These are phyloP conservation scores for Flaveria floridana DNA, from an alignment of 140 eudicot genomes.

Conservation along the genomic window DNA sequence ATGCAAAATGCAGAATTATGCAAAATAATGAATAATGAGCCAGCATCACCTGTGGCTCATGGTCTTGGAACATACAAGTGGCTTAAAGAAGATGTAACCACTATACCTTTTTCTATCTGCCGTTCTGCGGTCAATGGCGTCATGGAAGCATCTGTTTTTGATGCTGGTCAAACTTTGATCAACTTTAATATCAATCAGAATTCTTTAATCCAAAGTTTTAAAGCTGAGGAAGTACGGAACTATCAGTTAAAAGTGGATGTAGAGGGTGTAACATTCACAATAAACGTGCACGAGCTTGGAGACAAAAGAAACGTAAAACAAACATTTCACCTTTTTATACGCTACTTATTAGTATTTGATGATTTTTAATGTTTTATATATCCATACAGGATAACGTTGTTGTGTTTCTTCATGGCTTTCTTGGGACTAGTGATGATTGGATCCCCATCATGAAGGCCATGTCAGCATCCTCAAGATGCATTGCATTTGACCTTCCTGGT, in stretches of 20 bases:
- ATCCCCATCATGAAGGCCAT: slow-evolving; percentile 74
- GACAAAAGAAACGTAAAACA: slow-evolving; percentile 51
- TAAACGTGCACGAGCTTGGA: slow-evolving; percentile 69
- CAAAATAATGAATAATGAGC: slow-evolving; percentile 47
- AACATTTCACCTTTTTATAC: background rate
- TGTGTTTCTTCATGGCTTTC: slow-evolving; percentile 91
- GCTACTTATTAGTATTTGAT: background rate
- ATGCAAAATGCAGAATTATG: slow-evolving; percentile 54
- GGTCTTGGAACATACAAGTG: slow-evolving; percentile 96
- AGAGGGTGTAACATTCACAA: slow-evolving; percentile 42
- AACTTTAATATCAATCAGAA: slow-evolving; percentile 44
- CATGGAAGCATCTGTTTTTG: slow-evolving; percentile 62
- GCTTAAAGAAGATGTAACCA: slow-evolving; percentile 68
- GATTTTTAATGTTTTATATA: slow-evolving; percentile 8
- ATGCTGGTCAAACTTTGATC: slow-evolving; percentile 58
- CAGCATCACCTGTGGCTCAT: slow-evolving; percentile 51
- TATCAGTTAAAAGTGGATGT: slow-evolving; percentile 44
- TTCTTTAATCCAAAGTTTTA: slow-evolving; percentile 29
- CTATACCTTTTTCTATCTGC: slow-evolving; percentile 39
- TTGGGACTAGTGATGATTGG: slow-evolving; percentile 89
- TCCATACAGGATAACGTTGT: slow-evolving; percentile 54
- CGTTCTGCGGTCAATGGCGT: slow-evolving; percentile 41
- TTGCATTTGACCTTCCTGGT: slow-evolving; percentile 92
- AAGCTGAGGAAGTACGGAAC: slow-evolving; percentile 29
- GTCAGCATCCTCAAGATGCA: slow-evolving; percentile 77